Conservation (phyloP, 306 rosid species). For the Dalbergia cochinchinensis region DNA sequence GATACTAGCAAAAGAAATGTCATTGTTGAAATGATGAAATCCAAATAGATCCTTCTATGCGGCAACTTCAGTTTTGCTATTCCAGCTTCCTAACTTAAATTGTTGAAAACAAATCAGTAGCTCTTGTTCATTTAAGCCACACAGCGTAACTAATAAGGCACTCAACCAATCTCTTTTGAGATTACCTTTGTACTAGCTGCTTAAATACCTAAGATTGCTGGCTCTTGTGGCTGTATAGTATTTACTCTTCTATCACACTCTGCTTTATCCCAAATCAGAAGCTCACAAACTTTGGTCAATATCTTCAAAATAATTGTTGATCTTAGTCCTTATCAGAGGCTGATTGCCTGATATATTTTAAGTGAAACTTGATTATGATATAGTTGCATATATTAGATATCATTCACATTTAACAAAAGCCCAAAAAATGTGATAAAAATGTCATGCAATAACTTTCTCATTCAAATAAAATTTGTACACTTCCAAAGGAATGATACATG, state of each 20-base stretch:
- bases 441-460: not conserved
- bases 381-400: not conserved
- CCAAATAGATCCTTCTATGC: not conserved
- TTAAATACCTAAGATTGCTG: not conserved
- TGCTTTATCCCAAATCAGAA: not conserved
- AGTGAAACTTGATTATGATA: not conserved
- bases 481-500: not conserved
- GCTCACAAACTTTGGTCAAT: not conserved
- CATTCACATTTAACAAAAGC: not conserved
- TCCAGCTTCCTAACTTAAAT: not conserved
- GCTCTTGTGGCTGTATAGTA: not conserved
- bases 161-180: not conserved
- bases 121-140: not conserved
- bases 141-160: not conserved
- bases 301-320: no score
- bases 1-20: not conserved
- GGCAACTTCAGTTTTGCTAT: not conserved
- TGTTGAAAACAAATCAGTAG: not conserved
- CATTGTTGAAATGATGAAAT: not conserved
- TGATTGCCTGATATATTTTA: not conserved
- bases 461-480: conserved; percentile 18
- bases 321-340: no score
- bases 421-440: no score
- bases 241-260: not conserved
- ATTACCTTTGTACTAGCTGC: not conserved